A percentile compares a stretch with the other conserved stretches of the same genome.
Evolutionary conservation across 345 rosid genomes (phyloP).

Genomic region (Lenwebbia sp.): DNA sequence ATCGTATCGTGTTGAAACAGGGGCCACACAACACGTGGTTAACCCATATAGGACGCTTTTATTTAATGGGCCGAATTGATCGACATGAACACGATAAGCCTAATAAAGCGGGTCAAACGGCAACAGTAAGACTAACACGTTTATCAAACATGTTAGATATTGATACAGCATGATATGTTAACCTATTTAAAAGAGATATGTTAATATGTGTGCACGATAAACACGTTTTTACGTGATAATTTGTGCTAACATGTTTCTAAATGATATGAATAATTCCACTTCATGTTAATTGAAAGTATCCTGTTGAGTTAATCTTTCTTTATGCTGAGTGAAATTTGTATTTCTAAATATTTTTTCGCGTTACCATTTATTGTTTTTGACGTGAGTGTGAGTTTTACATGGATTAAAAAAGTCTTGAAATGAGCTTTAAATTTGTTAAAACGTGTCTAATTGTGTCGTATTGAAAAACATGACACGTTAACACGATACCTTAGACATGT

Average conservation of each 20-base stretch:
- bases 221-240: neutral
- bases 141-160: neutral
- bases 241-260: neutral
- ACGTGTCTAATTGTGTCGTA: neutral
- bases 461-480: neutral
- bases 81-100: fast-evolving
- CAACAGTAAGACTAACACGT: neutral
- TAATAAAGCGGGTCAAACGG: neutral
- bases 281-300: neutral
- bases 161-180: neutral
- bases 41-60: fast-evolving
- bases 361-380: neutral
- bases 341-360: neutral
- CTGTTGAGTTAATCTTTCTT: neutral
- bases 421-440: neutral
- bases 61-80: neutral
- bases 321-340: neutral
- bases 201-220: neutral
- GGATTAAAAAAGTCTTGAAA: neutral
- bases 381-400: neutral
- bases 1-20: neutral
- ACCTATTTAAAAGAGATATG: neutral
- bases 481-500: fast-evolving
- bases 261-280: neutral
- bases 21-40: neutral